A percentile compares a stretch with the other conserved stretches of the same genome.
phyloP scores from a whole-genome alignment of 2,329 filamentous ascomycete species.

The Dothistroma septosporum region DNA sequence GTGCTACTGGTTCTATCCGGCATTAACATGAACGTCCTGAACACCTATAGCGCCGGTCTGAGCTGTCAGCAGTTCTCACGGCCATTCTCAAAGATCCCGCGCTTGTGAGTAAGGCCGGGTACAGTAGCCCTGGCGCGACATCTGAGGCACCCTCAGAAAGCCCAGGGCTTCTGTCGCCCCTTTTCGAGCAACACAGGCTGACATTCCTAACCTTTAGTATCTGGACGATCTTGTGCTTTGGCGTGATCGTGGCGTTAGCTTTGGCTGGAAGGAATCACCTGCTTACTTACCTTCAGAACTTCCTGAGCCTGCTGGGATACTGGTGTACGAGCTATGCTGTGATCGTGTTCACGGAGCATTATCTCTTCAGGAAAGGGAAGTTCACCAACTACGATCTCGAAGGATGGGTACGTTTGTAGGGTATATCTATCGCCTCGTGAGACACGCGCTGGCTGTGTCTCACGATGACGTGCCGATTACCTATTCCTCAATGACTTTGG shows the following conservation, averaged over 20 bases:
- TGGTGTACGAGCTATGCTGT: slow-evolving; percentile 46
- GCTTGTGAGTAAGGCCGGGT: no score
- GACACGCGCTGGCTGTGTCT: no score
- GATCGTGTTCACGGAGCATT: slow-evolving; percentile 45
- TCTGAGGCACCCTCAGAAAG: no score
- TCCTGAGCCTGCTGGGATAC: slow-evolving; percentile 46
- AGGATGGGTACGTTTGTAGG: no score
- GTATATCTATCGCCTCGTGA: no score
- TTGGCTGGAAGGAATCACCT: slow-evolving; percentile 43
- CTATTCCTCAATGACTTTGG: no score
- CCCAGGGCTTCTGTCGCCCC: no score
- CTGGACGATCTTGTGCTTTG: slow-evolving; percentile 45
- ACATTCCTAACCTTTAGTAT: no score
- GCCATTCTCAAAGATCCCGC: slow-evolving; percentile 50
- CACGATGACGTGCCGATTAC: no score
- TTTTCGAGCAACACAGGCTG: no score
- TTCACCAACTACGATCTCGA: slow-evolving; percentile 43
- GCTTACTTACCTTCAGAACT: slow-evolving; percentile 43
- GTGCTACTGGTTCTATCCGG: slow-evolving; percentile 36
- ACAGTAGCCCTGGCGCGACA: no score
- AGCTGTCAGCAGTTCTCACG: slow-evolving; percentile 47
- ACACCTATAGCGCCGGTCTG: slow-evolving; percentile 43
- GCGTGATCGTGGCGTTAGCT: slow-evolving; percentile 42
- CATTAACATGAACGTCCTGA: slow-evolving; percentile 41
- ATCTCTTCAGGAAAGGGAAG: slow-evolving; percentile 41